These are phyloP conservation scores for Adansonia rubrostipa DNA, from an alignment of 441 rosid genomes.

Conservation along the genomic window DNA sequence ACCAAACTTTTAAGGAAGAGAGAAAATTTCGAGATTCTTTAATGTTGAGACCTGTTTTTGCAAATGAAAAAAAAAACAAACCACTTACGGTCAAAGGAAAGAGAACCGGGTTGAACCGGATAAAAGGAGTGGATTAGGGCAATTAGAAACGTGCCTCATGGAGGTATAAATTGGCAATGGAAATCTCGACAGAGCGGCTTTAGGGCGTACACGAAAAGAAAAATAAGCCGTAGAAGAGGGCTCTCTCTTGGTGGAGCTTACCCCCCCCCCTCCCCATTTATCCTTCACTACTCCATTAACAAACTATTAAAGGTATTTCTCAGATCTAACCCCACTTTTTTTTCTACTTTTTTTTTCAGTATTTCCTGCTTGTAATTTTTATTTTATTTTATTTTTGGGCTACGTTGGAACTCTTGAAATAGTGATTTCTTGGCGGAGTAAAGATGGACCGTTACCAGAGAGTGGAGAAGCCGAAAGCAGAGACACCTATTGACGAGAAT, in stretches of 20 bases:
- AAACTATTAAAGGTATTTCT: conserved; percentile 16
- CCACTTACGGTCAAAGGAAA: not conserved
- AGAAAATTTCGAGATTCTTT: too few relatives aligned
- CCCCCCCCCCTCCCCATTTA: not conserved
- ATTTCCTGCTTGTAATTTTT: not conserved
- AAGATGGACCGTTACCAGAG: conserved; percentile 92
- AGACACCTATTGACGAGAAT: conserved; percentile 83
- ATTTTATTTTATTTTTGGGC: not conserved
- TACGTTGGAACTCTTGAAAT: not conserved
- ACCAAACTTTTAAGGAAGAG: too few relatives aligned
- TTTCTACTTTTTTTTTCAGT: not conserved
- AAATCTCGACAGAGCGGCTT: conserved; percentile 21
- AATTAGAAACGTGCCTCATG: conserved; percentile 25
- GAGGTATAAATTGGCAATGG: conserved; percentile 31
- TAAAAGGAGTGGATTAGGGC: conserved; percentile 39
- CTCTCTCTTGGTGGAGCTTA: conserved; percentile 37
- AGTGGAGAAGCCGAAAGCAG: conserved; percentile 88
- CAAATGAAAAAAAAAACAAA: not conserved
- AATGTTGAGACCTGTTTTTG: not conserved
- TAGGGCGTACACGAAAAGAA: conserved; percentile 63
- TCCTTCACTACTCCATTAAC: conserved; percentile 25
- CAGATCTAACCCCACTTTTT: conserved; percentile 19
- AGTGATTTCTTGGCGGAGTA: conserved; percentile 19
- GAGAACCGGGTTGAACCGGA: conserved; percentile 31
- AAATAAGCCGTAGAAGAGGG: conserved; percentile 72